Evolutionary conservation across 2,329 filamentous ascomycete species (phyloP), one percentile per base, ranked within the genome.

Genomic region (Microsporum canis): DNA sequence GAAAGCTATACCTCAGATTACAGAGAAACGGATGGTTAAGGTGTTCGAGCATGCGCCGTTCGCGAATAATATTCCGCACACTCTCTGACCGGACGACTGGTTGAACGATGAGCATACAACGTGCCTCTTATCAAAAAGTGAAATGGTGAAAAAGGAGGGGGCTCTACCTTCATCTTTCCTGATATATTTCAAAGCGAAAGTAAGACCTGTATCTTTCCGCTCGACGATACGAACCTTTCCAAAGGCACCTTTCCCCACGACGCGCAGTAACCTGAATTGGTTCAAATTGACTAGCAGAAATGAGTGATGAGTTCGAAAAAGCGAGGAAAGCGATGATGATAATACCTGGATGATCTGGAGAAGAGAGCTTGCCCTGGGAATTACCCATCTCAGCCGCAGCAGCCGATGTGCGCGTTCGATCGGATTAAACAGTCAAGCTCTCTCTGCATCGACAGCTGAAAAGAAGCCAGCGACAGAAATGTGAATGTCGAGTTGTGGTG

Each of bases 181-280:
- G 66, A 97, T 97, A 75, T 97, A 97, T 76, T 99, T 99, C 66
- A 99, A 82, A 51, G 94, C 94, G 75, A 99, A 99, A 2, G 91
- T 92, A 69, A 97, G 78, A 61, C 86, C 87, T 1, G 91, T 96
- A 72, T 99, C 94, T 77, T 97, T 97, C 67, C 91, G 85, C 80
- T 99, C 94, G 71, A 99, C 94, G 67, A 99, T 99, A 70, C 94
- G 88, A 64, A 99, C 94, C 77, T 99, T 99, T 70, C 94, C 94
- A 79, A 99, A 99, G 61, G 94, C 94, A 70, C 94, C 94, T 75
- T 96, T 95, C 66, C 94, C 94, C 68, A 99, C 94, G 65, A 99
- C 94, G 71, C 94, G 87, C 66, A 97, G 79, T 61, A 99, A 82
- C 67, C 92, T 89, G 76, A 99, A 99, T 77, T 99, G 94, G 72